These are phyloP conservation scores for Coemansia reversa DNA, from an alignment of 192 early-diverging fungal genomes.

Conservation along the genomic window DNA sequence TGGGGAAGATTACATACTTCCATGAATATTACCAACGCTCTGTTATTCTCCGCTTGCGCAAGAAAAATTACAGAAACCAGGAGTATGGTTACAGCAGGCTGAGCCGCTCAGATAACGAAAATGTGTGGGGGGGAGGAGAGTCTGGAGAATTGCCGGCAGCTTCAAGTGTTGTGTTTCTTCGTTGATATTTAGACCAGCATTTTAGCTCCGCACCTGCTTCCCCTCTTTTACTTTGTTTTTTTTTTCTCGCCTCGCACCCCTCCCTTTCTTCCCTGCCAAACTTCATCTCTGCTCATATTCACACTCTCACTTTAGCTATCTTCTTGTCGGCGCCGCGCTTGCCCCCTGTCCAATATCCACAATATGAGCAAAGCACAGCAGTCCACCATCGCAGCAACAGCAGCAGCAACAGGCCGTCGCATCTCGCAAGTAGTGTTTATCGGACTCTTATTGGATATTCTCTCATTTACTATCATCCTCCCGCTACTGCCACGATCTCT, in stretches of 20 bases:
- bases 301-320: background rate
- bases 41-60: too few relatives aligned
- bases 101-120: too few relatives aligned
- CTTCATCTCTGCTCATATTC: too few relatives aligned
- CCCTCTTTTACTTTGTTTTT: background rate
- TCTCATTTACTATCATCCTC: slow-evolving; percentile 97
- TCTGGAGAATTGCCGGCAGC: too few relatives aligned
- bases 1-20: too few relatives aligned
- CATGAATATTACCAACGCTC: too few relatives aligned
- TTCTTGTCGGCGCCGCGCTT: background rate
- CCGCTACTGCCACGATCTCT: slow-evolving; percentile 91
- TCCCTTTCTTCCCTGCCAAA: background rate
- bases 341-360: background rate
- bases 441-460: slow-evolving; percentile 89
- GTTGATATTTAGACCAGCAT: too few relatives aligned
- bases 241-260: background rate
- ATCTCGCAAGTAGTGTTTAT: slow-evolving; percentile 65
- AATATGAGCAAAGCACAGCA: background rate
- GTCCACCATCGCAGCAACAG: background rate
- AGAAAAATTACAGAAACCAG: too few relatives aligned
- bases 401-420: slow-evolving; percentile 24
- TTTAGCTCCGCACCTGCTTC: background rate
- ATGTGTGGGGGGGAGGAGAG: too few relatives aligned
- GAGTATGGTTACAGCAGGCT: too few relatives aligned
- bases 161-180: too few relatives aligned